These are phyloP conservation scores for Solanum aculeatissimum DNA, from an alignment of 305 asterid species.

Conservation along the genomic window DNA sequence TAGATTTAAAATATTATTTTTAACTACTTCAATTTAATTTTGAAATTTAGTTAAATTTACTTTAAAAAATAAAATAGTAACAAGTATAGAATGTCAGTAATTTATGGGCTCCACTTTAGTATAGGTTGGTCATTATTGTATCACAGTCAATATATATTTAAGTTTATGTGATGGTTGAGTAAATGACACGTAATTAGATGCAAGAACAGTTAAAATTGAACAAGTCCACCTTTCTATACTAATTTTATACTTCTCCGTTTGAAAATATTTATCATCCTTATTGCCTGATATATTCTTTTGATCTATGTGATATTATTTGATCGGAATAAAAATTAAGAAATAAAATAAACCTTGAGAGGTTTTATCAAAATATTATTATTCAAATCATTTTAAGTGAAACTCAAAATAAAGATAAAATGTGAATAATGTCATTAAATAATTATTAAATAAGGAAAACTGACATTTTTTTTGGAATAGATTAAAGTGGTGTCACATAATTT, in stretches of 20 bases:
- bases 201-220: background rate
- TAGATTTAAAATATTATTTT: too few species aligned
- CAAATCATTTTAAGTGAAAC: background rate
- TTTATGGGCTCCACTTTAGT: background rate
- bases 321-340: too few species aligned
- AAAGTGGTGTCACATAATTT: too few species aligned
- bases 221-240: background rate
- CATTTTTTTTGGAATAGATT: background rate
- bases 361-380: background rate
- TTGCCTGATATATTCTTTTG: too few species aligned
- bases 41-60: too few species aligned
- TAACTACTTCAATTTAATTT: too few species aligned
- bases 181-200: background rate
- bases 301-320: too few species aligned
- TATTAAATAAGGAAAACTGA: background rate
- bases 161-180: background rate
- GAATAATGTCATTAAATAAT: background rate
- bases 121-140: background rate
- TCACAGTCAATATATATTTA: background rate
- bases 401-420: background rate
- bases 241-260: background rate
- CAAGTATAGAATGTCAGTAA: background rate
- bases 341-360: too few species aligned
- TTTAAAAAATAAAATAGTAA: too few species aligned
- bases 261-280: too few species aligned